Evolutionary conservation across 176 grass and related monocot genomes (phyloP).

Genomic region (Avena sativa): DNA sequence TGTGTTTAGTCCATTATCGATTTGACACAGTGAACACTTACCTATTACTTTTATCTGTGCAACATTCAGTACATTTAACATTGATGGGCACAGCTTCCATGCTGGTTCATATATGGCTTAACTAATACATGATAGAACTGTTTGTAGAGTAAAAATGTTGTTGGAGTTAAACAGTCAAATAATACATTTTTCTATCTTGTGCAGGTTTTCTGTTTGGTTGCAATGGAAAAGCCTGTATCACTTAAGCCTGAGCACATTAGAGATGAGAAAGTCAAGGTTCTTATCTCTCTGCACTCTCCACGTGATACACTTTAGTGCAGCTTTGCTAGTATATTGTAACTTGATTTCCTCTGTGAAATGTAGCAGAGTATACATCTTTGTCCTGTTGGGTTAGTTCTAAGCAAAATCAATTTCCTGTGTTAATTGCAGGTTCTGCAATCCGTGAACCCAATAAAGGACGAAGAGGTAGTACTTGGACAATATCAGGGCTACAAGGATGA

Average conservation of each 20-base stretch:
- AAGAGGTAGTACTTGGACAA: slow-evolving; percentile 97
- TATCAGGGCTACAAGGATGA: slow-evolving; percentile 98
- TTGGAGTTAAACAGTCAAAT: slow-evolving; percentile 11
- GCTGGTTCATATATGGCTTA: slow-evolving; percentile 23
- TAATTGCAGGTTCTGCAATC: slow-evolving; percentile 91
- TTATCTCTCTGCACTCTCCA: slow-evolving; percentile 34
- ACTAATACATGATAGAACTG: slow-evolving; percentile 25
- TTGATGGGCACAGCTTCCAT: not conserved
- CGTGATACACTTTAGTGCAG: slow-evolving; percentile 31
- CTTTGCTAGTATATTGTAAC: slow-evolving; percentile 16
- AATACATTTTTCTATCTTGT: slow-evolving; percentile 34
- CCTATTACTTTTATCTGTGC: not conserved
- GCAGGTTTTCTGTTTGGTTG: slow-evolving; percentile 98
- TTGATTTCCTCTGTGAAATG: slow-evolving; percentile 25
- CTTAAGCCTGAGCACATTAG: slow-evolving; percentile 99
- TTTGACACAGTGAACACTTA: not conserved
- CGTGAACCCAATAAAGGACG: slow-evolving; percentile 79
- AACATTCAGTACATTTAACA: slow-evolving; percentile 15
- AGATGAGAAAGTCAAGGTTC: slow-evolving; percentile 99
- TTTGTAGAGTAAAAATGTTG: slow-evolving; percentile 28
- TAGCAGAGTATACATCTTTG: slow-evolving; percentile 18
- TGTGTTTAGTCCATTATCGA: slow-evolving; percentile 16
- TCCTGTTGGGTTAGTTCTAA: slow-evolving; percentile 29
- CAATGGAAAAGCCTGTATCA: slow-evolving; percentile 98
- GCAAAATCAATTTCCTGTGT: slow-evolving; percentile 10